Evolutionary conservation across 306 rosid species (phyloP), one percentile per base, ranked within the genome.

Genomic region (Leucaena leucocephala): DNA sequence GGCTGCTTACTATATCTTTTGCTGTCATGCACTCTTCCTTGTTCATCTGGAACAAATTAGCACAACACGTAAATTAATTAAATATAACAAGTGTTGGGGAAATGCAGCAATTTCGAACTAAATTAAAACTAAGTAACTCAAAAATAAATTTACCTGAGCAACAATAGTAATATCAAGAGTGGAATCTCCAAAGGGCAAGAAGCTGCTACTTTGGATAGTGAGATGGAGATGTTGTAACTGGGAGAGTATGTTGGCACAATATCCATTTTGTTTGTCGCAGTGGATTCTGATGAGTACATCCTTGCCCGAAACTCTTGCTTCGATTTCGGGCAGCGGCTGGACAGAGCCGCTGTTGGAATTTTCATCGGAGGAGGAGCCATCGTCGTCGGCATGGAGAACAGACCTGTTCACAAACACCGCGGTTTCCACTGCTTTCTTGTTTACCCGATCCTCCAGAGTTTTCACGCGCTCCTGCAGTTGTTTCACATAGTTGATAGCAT

Each of bases 271-370:
- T 58, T 84, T 92, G 67, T 92, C 81, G 34, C 95, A 86, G 80
- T 88, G 91, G 80, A 93, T 80, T 81, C 87, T 83, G 40, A 94
- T 76, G 71, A 94, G 87, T 2, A 91, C 82, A 57, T 91, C 92
- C 68, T 84, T 89, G 6, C 78, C 89, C 0, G 88, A 86, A 44
- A 89, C 85, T 82, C 90, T 91, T 6, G 92, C 94, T 82, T 94
- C 95, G 8, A 94, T 91, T 44, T 88, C 87, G 0, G 93, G 95
- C 39, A 92, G 88, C 11, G 81, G 68, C 27, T 85, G 77, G 38
- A 70, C 70, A 17, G 82, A 76, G 68, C 71, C 21, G 61, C 77
- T 72, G 13, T 76, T 76, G 8, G 74, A 73, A 70, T 75, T 82
- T 45, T 83, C 88, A 22, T 83, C 90, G 1, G 84, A 83, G 21